Conservation (phyloP, 768 basidiomycete species). For the Lentinus brumalis region DNA sequence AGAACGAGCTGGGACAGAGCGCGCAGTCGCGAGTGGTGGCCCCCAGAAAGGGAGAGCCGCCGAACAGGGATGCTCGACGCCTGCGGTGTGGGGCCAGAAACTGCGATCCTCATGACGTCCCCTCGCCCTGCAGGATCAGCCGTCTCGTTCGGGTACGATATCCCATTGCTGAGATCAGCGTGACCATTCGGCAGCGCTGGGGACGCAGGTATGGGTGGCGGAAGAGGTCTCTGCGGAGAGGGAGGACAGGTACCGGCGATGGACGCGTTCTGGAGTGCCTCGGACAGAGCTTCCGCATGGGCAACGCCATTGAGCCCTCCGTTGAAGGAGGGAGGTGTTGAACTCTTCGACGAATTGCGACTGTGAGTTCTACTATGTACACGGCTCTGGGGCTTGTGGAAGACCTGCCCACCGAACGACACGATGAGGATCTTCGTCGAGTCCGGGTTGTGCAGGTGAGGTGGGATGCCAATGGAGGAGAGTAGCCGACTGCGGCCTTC, state of each 20-base stretch:
- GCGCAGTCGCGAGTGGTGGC: constrained; percentile 2
- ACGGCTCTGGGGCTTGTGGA: constrained; percentile 55
- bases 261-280: too few species aligned
- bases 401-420: constrained; percentile 80
- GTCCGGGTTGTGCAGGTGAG: constrained; percentile 44
- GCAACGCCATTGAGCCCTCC: constrained; percentile 1
- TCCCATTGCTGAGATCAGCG: too few species aligned
- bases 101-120: too few species aligned
- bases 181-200: too few species aligned
- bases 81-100: too few species aligned
- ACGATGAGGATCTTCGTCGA: constrained; percentile 69
- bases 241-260: too few species aligned
- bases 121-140: background rate
- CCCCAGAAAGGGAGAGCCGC: background rate
- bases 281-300: background rate
- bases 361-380: constrained; percentile 37
- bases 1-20: constrained; percentile 22
- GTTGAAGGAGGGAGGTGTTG: background rate
- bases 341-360: constrained; percentile 12
- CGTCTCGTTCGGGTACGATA: too few species aligned
- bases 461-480: constrained; percentile 58
- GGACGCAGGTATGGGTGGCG: too few species aligned
- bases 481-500: constrained; percentile 60
- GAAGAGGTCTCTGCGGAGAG: too few species aligned
- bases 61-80: too few species aligned